Evolutionary conservation across 257 asterid species (phyloP).

Genomic region (Solanum chmielewskii): DNA sequence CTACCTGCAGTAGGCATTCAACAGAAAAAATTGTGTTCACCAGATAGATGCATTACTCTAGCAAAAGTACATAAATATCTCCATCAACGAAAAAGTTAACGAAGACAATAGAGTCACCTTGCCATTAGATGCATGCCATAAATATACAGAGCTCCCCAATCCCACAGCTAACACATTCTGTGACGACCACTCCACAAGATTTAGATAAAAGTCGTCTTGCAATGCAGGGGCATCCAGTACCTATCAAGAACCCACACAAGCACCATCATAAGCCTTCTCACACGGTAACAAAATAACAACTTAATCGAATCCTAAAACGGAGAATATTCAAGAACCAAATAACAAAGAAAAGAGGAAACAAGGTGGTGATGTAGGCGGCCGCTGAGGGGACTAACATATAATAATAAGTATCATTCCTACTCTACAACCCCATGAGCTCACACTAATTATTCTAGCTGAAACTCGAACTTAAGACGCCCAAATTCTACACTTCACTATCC

Average conservation of each 20-base stretch:
- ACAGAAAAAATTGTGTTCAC: not conserved
- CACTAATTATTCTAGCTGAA: not conserved
- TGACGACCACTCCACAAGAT: constrained; percentile 94
- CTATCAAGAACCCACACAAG: constrained; percentile 18
- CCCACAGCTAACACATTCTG: constrained; percentile 88
- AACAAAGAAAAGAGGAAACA: not conserved
- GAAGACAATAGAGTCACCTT: constrained; percentile 35
- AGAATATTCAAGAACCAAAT: not conserved
- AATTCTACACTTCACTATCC: not conserved
- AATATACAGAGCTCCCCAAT: constrained; percentile 72
- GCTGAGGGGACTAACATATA: not conserved
- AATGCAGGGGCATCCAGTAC: constrained; percentile 94
- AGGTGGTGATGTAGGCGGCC: not conserved
- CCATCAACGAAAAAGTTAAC: not conserved
- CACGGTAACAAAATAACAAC: not conserved
- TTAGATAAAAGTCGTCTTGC: constrained; percentile 91
- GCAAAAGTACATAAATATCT: not conserved
- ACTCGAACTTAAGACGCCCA: not conserved
- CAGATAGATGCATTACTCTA: not conserved
- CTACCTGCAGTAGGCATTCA: constrained; percentile 41
- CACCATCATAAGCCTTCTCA: not conserved
- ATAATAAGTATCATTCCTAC: not conserved
- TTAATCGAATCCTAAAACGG: not conserved
- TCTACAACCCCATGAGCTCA: not conserved
- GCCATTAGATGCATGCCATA: constrained; percentile 93